Base-by-base conservation (phyloP, 345 rosid genomes). In the Aegle marmelos region DNA sequence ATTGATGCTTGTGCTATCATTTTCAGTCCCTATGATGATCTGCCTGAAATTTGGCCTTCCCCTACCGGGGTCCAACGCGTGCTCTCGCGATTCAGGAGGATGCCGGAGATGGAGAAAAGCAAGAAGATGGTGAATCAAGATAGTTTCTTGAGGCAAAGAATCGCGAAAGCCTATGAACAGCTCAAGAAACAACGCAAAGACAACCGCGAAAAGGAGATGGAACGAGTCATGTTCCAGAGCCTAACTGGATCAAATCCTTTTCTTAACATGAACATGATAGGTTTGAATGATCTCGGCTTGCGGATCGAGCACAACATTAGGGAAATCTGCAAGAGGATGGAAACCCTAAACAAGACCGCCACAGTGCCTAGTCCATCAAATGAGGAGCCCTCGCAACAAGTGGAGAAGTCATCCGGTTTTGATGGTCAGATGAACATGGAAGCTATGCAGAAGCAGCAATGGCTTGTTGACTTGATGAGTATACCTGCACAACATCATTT, bases 41-140 rank as follows among this genome's bases (percentile, higher is more conserved):
- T 33, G 8, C 90, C 88, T 0, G 90, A 86, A 79, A 74, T 86
- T 13, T 92, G 92, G 90, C 93, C 94, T 1, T 77, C 91, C 11
- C 76, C 80, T 0, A 0, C 9, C 6, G 88, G 86, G 0, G 87
- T 83, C 36, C 87, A 82, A 7, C 67, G 59, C 2, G 80, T 87
- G 24, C 17, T 87, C 13, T n/a, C 82, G 0, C 64, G 67, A 67
- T 88, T 85, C 82, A 75, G 62, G 78, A 78, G 67, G 77, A 80
- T 85, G 82, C 85, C 88, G 7, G 81, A 76, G 48, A 82, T 87
- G 85, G 91, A 87, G 48, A 83, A 87, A 33, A 36, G 81, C 77
- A 88, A 82, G 79, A 85, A 82, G 72, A 88, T 82, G 91, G 75
- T 82, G 77, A 82, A 78, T 73, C 90, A 85, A n/a, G 90, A 85